Conservation (phyloP, 208 protist species). For the Leishmania arabica region DNA sequence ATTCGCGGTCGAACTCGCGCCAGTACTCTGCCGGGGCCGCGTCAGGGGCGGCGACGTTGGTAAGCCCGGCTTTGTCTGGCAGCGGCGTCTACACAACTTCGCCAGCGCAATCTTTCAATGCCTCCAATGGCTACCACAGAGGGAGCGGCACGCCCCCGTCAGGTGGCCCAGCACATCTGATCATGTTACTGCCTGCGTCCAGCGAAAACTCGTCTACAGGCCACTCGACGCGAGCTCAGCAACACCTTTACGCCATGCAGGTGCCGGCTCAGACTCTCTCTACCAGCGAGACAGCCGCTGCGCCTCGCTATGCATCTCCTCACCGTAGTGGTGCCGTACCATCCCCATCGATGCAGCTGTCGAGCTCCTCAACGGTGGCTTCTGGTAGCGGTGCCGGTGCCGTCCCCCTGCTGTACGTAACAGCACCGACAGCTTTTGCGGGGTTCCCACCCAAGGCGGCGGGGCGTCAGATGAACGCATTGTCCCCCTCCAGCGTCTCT, state of each 20-base stretch:
- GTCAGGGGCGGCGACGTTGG: not conserved
- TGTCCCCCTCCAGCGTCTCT: not conserved
- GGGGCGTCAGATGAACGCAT: not conserved
- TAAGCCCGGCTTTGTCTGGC: not conserved
- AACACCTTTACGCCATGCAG: slow-evolving; percentile 3
- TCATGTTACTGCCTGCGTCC: not conserved
- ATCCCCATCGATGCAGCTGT: not conserved
- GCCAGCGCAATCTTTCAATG: not conserved
- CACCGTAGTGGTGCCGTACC: not conserved
- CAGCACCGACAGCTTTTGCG: slow-evolving; percentile 1
- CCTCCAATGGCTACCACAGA: not conserved
- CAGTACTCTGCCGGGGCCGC: not conserved
- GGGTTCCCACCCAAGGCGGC: not conserved
- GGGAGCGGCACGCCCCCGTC: slow-evolving; percentile 2
- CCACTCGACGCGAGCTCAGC: not conserved
- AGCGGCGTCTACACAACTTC: slow-evolving; percentile 5
- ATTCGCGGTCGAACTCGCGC: not conserved
- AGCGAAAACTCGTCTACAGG: not conserved
- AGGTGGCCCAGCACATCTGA: not conserved
- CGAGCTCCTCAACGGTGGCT: not conserved
- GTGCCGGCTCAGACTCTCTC: not conserved
- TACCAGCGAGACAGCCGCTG: not conserved
- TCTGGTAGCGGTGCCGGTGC: not conserved
- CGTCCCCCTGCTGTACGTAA: not conserved
- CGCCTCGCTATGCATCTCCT: not conserved